Base-by-base conservation (phyloP, 2,329 filamentous ascomycete species). In the Aurifilum marmelostoma region DNA sequence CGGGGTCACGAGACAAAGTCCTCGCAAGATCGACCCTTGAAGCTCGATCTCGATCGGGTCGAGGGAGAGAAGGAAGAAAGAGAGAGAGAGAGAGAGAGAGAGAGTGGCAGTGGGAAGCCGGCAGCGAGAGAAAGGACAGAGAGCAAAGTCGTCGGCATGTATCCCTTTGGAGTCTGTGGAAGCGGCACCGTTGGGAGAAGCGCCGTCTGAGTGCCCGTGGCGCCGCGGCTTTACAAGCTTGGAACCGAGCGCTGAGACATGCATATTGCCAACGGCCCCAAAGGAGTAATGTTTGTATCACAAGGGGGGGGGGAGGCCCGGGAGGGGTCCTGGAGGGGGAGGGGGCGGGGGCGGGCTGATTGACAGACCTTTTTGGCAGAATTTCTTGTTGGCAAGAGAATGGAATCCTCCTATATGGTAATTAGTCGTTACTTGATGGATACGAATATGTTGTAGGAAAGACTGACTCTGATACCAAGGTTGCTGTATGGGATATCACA, bases 181-280 rank as follows among this genome's bases (percentile, higher is more conserved):
- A 21, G 24, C 29, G 29, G 24, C 50, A 29, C 24, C 11, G 24
- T 11, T 54, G 50, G 47, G 5, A 24, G 27, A 43, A 43, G 6
- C 41, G 7, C 41, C 41, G 4, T 47, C 21, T n/a, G 7, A n/a
- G 21, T 47, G 18, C 43, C 43, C 43, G 11, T 47, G 43, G 18
- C 43, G n/a, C n/a, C n/a, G n/a, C n/a, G 43, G 43, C 21, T 9
- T 47, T 47, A 47, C 43, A 47, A 47, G 7, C 21, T 47, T 11
- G 18, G 43, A n/a, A n/a, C 43, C 43, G 43, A 59, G 29, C 29
- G 32, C 56, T n/a, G 56, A 59, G 56, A 59, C 56, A 59, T 59
- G 32, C 56, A 37, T 37, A 18, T 8, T 56, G 52, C 14, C 27
- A 7, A 54, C 27, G 27, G 43, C 2, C 52, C 47, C 47, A 24